Evolutionary conservation across 192 early-diverging fungal genomes (phyloP).

Genomic region (Allomyces javanicus): DNA sequence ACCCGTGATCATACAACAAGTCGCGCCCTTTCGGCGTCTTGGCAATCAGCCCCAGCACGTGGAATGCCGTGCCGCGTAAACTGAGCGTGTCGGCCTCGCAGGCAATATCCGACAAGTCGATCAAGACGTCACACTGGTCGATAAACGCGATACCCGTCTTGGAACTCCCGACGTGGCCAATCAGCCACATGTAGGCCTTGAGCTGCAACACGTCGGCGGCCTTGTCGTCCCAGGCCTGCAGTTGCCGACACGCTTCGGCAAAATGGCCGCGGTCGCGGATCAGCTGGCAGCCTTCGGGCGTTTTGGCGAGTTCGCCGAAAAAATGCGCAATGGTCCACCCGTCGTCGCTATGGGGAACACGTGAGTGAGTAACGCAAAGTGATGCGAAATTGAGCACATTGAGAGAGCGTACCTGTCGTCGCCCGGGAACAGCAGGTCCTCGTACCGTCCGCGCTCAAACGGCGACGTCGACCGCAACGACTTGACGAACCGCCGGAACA

Average conservation of each 20-base stretch:
- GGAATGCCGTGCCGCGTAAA: slow-evolving; percentile 43
- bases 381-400: too few species aligned
- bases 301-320: slow-evolving; percentile 58
- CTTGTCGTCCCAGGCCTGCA: slow-evolving; percentile 17
- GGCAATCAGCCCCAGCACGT: slow-evolving; percentile 48
- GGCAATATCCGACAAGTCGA: slow-evolving; percentile 54
- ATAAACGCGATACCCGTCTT: background rate
- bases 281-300: slow-evolving; percentile 45
- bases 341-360: slow-evolving; percentile 3
- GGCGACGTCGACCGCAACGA: background rate
- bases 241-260: slow-evolving; percentile 30
- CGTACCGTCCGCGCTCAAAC: background rate
- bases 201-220: slow-evolving; percentile 25
- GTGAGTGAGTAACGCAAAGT: too few species aligned
- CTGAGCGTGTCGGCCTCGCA: slow-evolving; percentile 6
- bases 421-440: background rate
- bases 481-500: background rate
- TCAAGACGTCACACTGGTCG: slow-evolving; percentile 2
- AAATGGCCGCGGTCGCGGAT: slow-evolving; percentile 48
- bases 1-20: slow-evolving; percentile 44
- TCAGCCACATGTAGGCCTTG: slow-evolving; percentile 60
- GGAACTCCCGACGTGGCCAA: slow-evolving; percentile 20
- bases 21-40: slow-evolving; percentile 51
- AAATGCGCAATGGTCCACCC: slow-evolving; percentile 45
- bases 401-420: background rate